Evolutionary conservation across 2,329 filamentous ascomycete genomes (phyloP).

Genomic region (Penicillium sclerotiorum): DNA sequence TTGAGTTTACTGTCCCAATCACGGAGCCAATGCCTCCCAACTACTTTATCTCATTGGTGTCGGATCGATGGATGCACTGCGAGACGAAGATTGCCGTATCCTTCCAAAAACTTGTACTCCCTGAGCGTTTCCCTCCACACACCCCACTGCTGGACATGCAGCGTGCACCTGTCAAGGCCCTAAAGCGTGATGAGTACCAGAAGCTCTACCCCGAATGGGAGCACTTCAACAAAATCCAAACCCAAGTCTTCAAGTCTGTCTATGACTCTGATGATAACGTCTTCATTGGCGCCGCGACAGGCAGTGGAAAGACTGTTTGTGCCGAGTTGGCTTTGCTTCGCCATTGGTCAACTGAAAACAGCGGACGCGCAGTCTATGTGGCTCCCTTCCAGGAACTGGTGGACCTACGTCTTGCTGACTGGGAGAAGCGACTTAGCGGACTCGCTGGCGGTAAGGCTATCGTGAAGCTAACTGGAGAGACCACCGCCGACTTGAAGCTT

Average conservation of each 20-base stretch:
- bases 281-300: conserved; percentile 87
- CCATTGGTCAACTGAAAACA: conserved; percentile 75
- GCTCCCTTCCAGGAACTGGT: conserved; percentile 94
- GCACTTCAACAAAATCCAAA: conserved; percentile 96
- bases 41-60: conserved; percentile 94
- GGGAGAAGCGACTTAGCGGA: conserved; percentile 73
- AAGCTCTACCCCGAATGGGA: conserved; percentile 80
- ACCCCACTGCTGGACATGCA: conserved; percentile 92
- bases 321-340: conserved; percentile 90
- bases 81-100: conserved; percentile 91
- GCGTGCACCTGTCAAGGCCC: conserved; percentile 80
- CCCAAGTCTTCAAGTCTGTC: conserved; percentile 92
- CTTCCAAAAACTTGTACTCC: conserved; percentile 91
- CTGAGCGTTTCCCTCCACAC: conserved; percentile 92
- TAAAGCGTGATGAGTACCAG: conserved; percentile 83
- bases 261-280: conserved; percentile 92
- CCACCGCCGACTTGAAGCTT: conserved; percentile 83
- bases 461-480: conserved; percentile 92
- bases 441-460: conserved; percentile 84
- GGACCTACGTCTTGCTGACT: conserved; percentile 78
- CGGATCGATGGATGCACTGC: conserved; percentile 97
- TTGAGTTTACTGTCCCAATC: conserved; percentile 95
- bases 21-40: conserved; percentile 98
- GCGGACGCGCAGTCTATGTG: conserved; percentile 86
- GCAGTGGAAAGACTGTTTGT: conserved; percentile 95